Base-by-base conservation (phyloP, 768 basidiomycete species). In the Mycena vulgaris region DNA sequence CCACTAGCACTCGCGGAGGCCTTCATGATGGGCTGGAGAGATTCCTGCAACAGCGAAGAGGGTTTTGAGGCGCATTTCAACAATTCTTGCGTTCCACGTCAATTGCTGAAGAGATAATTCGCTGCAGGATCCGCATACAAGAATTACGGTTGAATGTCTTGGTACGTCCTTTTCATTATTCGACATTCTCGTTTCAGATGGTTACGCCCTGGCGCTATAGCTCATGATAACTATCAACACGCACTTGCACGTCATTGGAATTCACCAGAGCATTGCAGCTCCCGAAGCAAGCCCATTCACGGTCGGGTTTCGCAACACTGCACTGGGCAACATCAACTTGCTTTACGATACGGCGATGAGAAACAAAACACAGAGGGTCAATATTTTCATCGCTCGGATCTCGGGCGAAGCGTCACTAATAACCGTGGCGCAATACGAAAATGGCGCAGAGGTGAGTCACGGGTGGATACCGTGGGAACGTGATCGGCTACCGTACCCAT, bases 101-200 rank as follows among this genome's bases (percentile, higher is more conserved):
- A 6, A 27, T 66, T 5, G 55, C 25, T 13, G 53, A 66, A 8
- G 40, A 57, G 33, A 47, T 66, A 28, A 30, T 28, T 2, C 55
- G 55, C 42, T 58, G 48, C 13, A 57, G 25, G 35, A 28, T 8
- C 5, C 64, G 64, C 7, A 16, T 57, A 19, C 33, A 66, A 6
- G 64, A 66, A 31, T 30, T 66, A 33, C 55, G 55, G 1, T 37
- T 42, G 0, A 66, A 66, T 27, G 57, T 66, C 4, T 2, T 66
- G 17, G 64, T 66, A 28, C 2, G 64, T 3, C 39, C 17, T 40
- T 40, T 14, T 35, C 33, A 35, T 35, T 35, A 35, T 40, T 40
- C 7, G 2, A 5, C 42, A 2, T 13, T 10, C 23, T 42, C 3
- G 25, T 14, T 5, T 35, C 14, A 31, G 17, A 57, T 21, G 1